These are phyloP conservation scores for Aspergillus sclerotiicarbonarius DNA, from an alignment of 495 filamentous ascomycete species.

Conservation along the genomic window DNA sequence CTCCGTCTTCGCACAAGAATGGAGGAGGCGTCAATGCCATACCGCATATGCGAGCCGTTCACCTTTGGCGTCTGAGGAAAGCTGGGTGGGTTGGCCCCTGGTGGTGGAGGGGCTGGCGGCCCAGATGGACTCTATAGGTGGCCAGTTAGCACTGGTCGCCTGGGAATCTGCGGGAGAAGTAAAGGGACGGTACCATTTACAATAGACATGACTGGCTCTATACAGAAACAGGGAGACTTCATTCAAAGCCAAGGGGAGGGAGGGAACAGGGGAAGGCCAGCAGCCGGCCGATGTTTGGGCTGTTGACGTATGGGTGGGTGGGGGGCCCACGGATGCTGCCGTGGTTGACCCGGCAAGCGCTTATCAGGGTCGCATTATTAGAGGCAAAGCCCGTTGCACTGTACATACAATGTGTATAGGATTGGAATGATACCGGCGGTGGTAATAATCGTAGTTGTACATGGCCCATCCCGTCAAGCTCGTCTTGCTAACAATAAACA, in stretches of 20 bases:
- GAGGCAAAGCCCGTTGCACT: too few species aligned
- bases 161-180: background rate
- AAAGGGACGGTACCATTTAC: slow-evolving; percentile 37
- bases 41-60: slow-evolving; percentile 93
- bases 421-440: too few species aligned
- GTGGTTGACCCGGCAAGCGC: too few species aligned
- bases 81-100: slow-evolving; percentile 83
- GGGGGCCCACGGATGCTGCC: background rate
- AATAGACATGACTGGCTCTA: slow-evolving; percentile 39
- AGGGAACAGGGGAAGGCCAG: slow-evolving; percentile 8
- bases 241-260: background rate
- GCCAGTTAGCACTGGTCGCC: slow-evolving; percentile 12
- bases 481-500: too few species aligned
- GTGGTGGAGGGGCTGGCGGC: slow-evolving; percentile 77
- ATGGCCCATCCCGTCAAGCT: too few species aligned
- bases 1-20: background rate
- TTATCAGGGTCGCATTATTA: too few species aligned
- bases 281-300: slow-evolving; percentile 10
- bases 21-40: slow-evolving; percentile 30
- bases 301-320: slow-evolving; percentile 7
- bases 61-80: slow-evolving; percentile 87
- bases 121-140: slow-evolving; percentile 61
- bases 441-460: too few species aligned
- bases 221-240: background rate
- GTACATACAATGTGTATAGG: too few species aligned